These are phyloP conservation scores for Biscutella laevigata DNA, from an alignment of 441 rosid species.

Conservation along the genomic window DNA sequence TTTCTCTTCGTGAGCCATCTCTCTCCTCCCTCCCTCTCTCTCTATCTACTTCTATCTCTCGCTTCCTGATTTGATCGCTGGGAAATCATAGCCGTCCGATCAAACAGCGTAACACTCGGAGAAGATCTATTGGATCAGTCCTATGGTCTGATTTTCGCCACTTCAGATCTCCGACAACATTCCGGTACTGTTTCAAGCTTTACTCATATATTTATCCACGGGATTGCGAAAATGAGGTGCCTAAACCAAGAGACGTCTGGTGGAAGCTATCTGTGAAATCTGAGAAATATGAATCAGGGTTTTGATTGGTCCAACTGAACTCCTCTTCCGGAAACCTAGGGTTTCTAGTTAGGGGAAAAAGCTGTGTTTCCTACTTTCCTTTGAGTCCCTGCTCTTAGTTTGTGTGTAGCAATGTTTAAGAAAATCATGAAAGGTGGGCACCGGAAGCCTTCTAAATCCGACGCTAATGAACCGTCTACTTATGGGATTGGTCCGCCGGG, in stretches of 20 bases:
- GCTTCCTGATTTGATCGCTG: slow-evolving; percentile 30
- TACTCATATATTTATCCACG: background rate
- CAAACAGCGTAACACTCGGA: slow-evolving; percentile 18
- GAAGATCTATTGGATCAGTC: slow-evolving; percentile 19
- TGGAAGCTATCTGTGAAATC: slow-evolving; percentile 6
- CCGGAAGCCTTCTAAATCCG: slow-evolving; percentile 70
- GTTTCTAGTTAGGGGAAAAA: slow-evolving; percentile 9
- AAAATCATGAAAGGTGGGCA: slow-evolving; percentile 80
- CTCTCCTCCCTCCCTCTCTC: slow-evolving; percentile 3
- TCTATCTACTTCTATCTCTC: no score
- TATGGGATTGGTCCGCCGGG: slow-evolving; percentile 33
- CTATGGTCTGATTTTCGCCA: slow-evolving; percentile 14
- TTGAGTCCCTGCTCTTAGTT: slow-evolving; percentile 5
- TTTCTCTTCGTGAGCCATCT: background rate
- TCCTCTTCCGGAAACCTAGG: slow-evolving; percentile 17
- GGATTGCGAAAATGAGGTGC: slow-evolving; percentile 4
- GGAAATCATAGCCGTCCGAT: slow-evolving; percentile 24
- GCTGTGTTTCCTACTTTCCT: slow-evolving; percentile 21
- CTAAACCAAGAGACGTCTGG: slow-evolving; percentile 3
- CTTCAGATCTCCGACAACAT: slow-evolving; percentile 16
- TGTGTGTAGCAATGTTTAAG: slow-evolving; percentile 56
- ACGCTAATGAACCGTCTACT: slow-evolving; percentile 36
- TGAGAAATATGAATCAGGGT: slow-evolving; percentile 17
- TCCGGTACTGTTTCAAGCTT: slow-evolving; percentile 19
- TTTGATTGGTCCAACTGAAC: slow-evolving; percentile 10